Evolutionary conservation across 441 rosid species (phyloP), one percentile per base, ranked within the genome.

Genomic region (Cnidoscolus chayamansa): DNA sequence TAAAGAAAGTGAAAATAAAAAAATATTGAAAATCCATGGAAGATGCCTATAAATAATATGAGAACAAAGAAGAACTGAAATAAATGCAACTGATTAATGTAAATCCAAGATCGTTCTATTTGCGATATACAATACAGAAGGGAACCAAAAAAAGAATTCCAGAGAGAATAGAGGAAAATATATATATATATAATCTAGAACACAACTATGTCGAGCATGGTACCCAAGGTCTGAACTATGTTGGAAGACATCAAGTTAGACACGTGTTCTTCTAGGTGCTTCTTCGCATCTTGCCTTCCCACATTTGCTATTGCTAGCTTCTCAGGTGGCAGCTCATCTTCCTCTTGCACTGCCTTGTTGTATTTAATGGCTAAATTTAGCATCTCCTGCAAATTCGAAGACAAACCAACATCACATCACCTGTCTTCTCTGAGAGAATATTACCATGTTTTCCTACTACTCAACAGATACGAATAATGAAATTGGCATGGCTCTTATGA

Each of bases 241-340:
- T 95, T 92, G 61, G 98, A 88, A 20, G 99, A 95, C 99, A 91
- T 95, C 81, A 95, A 77, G 83, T 95, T 89, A 37, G 99, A 92
- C 67, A 92, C 91, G 49, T 90, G 96, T 73, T 93, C 99, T 78
- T 92, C 98, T n/a, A 92, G 87, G 81, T 95, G 98, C 84, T 95
- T 95, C 86, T 95, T 95, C 13, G 98, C 98, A 67, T 95, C 97
- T 83, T 95, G 98, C 77, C 99, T 86, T 77, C 98, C 99, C 43
- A 95, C 98, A 67, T 93, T 93, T n/a, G 90, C 98, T 10, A 95
- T 93, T 0, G 97, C 98, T 19, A 90, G 84, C 81, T 95, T 95
- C 84, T 93, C 98, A 0, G 91, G 97, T 13, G 98, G 86, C 81
- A 95, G 77, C 84, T 93, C 98, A 66, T 90, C 96, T 75, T 95